Conservation (phyloP, 768 basidiomycete species). For the Cystobasidiopsis lactophilus region DNA sequence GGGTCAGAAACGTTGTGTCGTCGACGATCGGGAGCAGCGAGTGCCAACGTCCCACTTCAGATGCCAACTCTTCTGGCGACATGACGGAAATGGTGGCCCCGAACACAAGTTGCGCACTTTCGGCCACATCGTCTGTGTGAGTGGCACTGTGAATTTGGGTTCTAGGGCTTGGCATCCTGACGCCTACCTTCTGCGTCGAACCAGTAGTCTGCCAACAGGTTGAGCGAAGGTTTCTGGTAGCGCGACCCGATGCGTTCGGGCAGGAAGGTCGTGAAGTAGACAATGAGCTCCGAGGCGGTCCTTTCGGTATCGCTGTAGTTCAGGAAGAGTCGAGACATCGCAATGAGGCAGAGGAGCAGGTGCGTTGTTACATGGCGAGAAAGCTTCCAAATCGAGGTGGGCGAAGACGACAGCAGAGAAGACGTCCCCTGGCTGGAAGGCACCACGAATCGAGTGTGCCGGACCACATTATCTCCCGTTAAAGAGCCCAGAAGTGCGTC, state of each 20-base stretch:
- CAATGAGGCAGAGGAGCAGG: slow-evolving; percentile 42
- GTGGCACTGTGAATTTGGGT: too few species aligned
- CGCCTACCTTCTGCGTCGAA: slow-evolving; percentile 31
- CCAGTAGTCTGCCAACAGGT: slow-evolving; percentile 52
- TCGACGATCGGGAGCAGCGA: slow-evolving; percentile 23
- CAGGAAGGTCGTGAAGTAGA: slow-evolving; percentile 59
- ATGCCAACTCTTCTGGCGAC: too few species aligned
- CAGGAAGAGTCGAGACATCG: slow-evolving; percentile 47
- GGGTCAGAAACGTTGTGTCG: slow-evolving; percentile 32
- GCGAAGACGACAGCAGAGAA: too few species aligned
- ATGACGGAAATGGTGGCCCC: too few species aligned
- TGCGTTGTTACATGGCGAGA: slow-evolving; percentile 49
- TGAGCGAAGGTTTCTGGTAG: slow-evolving; percentile 48
- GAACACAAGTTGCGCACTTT: too few species aligned
- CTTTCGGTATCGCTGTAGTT: slow-evolving; percentile 45
- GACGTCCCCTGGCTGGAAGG: too few species aligned
- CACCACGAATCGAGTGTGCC: too few species aligned
- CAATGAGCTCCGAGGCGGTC: slow-evolving; percentile 46
- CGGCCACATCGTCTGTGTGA: too few species aligned
- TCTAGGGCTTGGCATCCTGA: too few species aligned
- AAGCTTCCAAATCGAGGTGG: slow-evolving; percentile 52
- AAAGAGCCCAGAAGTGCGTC: too few species aligned
- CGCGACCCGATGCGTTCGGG: slow-evolving; percentile 36
- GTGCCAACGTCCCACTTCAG: not conserved
- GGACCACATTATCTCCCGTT: too few species aligned